Conservation (phyloP, 1,139 yeast genomes). For the Lodderomyces elongisporus region DNA sequence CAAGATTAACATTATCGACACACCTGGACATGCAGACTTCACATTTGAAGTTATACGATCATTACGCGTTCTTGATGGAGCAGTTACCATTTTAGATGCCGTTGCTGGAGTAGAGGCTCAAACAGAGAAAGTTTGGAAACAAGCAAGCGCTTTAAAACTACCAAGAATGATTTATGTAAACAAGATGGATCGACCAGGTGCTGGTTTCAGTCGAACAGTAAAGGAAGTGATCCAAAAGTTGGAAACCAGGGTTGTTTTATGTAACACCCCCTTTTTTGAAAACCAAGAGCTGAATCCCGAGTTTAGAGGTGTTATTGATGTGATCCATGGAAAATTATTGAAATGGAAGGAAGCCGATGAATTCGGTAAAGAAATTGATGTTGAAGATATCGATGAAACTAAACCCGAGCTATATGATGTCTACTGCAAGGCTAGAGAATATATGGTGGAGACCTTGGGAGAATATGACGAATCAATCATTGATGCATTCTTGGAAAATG, state of each 20-base stretch:
- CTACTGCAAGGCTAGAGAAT: conserved; percentile 57
- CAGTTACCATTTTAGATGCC: conserved; percentile 85
- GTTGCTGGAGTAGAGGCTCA: conserved; percentile 99
- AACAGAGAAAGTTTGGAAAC: conserved; percentile 95
- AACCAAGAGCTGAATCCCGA: conserved; percentile 36
- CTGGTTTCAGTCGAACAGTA: conserved; percentile 88
- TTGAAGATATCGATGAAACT: conserved; percentile 35
- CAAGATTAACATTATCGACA: conserved; percentile 82
- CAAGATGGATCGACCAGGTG: conserved; percentile 96
- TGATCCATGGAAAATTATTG: conserved; percentile 61
- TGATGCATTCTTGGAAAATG: conserved; percentile 68
- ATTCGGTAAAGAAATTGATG: conserved; percentile 54
- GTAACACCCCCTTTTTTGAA: conserved; percentile 74
- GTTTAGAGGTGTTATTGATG: conserved; percentile 81
- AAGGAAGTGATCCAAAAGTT: conserved; percentile 77
- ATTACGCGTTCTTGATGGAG: conserved; percentile 87
- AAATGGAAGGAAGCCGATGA: conserved; percentile 51
- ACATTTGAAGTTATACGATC: conserved; percentile 92
- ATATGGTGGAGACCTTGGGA: conserved; percentile 77
- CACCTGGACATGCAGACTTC: conserved; percentile 99
- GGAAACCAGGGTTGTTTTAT: conserved; percentile 65
- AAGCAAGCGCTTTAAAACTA: conserved; percentile 60
- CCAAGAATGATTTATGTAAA: conserved; percentile 81
- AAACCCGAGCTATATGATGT: conserved; percentile 41
- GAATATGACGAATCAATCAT: conserved; percentile 75